These are phyloP conservation scores for Shiraia bambusicola DNA, from an alignment of 2,329 filamentous ascomycete genomes.

Conservation along the genomic window DNA sequence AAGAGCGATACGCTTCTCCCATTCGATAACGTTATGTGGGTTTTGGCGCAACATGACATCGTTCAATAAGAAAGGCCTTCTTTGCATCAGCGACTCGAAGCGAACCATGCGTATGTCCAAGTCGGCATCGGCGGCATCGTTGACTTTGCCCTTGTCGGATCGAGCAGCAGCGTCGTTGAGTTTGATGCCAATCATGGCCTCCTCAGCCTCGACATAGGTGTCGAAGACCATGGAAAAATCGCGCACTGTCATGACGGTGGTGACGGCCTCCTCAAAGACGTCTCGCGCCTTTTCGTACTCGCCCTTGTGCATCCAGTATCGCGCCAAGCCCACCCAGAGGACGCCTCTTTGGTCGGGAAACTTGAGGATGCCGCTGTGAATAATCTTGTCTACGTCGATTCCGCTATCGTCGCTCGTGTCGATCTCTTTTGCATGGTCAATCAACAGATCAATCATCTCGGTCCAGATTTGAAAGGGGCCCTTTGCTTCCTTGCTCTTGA, in stretches of 20 bases:
- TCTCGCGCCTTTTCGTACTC: constrained; percentile 92
- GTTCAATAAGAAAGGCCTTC: constrained; percentile 91
- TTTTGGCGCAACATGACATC: constrained; percentile 95
- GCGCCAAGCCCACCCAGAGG: constrained; percentile 90
- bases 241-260: constrained; percentile 96
- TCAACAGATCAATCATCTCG: constrained; percentile 93
- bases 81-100: constrained; percentile 97
- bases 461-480: constrained; percentile 96
- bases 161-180: constrained; percentile 84
- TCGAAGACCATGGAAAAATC: constrained; percentile 98
- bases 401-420: constrained; percentile 77
- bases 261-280: constrained; percentile 93
- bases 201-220: constrained; percentile 94
- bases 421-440: constrained; percentile 84
- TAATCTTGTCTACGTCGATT: constrained; percentile 88
- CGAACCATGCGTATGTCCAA: constrained; percentile 96
- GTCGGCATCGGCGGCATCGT: constrained; percentile 88
- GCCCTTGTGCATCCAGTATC: constrained; percentile 92
- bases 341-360: constrained; percentile 95
- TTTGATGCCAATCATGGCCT: constrained; percentile 86
- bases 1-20: constrained; percentile 93
- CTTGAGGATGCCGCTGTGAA: constrained; percentile 84
- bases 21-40: constrained; percentile 92
- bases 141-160: constrained; percentile 73
- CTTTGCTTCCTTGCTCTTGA: constrained; percentile 90